Evolutionary conservation across 768 basidiomycete species (phyloP).

Genomic region (Tricholoma saponaceum): DNA sequence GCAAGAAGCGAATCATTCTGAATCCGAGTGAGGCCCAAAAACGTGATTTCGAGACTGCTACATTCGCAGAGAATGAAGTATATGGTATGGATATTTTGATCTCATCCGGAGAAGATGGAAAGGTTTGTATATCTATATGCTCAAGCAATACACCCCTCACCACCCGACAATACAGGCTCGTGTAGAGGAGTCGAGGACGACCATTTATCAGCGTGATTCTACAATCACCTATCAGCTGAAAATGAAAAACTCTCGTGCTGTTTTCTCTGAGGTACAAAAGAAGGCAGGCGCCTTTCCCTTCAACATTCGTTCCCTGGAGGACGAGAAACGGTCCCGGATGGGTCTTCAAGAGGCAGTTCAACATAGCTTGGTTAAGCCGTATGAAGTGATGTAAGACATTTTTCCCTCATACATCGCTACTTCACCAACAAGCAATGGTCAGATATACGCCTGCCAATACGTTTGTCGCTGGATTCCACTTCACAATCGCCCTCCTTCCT

Average conservation of each 20-base stretch:
- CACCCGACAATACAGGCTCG: conserved; percentile 57
- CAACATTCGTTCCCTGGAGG: conserved; percentile 90
- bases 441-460: conserved; percentile 82
- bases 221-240: conserved; percentile 91
- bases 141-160: background rate
- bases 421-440: conserved; percentile 2
- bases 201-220: conserved; percentile 88
- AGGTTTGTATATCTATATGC: conserved; percentile 44
- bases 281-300: conserved; percentile 98
- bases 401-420: background rate
- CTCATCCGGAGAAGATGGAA: conserved; percentile 86
- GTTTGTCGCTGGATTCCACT: conserved; percentile 93
- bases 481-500: conserved; percentile 91
- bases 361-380: conserved; percentile 90
- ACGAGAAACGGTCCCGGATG: conserved; percentile 94
- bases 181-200: conserved; percentile 83
- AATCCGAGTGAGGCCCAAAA: conserved; percentile 85
- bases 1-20: conserved; percentile 91
- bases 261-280: conserved; percentile 96
- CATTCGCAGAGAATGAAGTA: conserved; percentile 91
- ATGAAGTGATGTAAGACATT: conserved; percentile 81
- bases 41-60: conserved; percentile 78
- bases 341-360: conserved; percentile 95
- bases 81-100: conserved; percentile 93
- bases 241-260: conserved; percentile 95